Conservation (phyloP, 2,329 filamentous ascomycete species). For the Xylaria hypoxylon region DNA sequence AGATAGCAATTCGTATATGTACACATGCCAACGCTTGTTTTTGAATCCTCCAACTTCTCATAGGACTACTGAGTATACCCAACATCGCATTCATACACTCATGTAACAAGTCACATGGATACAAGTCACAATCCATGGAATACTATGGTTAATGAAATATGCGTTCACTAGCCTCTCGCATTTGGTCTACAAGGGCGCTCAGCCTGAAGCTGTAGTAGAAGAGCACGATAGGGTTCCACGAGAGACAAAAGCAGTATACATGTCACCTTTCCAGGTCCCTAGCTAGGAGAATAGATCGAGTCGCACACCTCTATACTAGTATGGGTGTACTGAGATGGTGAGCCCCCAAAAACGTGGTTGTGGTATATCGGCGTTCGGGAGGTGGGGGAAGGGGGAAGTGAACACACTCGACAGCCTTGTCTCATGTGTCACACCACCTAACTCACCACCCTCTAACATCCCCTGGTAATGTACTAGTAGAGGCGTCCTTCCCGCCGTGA, state of each 20-base stretch:
- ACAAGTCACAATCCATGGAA: constrained; percentile 4
- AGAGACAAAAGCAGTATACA: constrained; percentile 18
- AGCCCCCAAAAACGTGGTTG: constrained; percentile 18
- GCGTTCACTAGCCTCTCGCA: constrained; percentile 2
- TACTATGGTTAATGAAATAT: not conserved
- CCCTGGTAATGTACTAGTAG: no score
- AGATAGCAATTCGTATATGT: constrained; percentile 1
- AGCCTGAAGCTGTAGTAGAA: constrained; percentile 13
- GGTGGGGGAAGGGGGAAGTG: not conserved
- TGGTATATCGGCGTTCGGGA: not conserved
- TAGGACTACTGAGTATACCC: constrained; percentile 7
- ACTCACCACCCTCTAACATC: not conserved
- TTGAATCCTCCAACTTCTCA: constrained; percentile 10
- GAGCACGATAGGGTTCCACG: constrained; percentile 2
- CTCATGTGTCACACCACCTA: constrained; percentile 25
- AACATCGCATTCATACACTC: constrained; percentile 4
- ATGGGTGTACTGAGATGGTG: constrained; percentile 8
- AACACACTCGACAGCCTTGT: constrained; percentile 23
- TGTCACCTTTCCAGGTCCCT: constrained; percentile 27
- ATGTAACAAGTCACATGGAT: no score
- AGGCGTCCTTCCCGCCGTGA: not conserved
- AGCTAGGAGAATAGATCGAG: no score
- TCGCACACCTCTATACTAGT: no score
- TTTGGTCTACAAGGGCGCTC: constrained; percentile 21
- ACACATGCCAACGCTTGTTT: not conserved